These are phyloP conservation scores for Conticribra guillardii DNA, from an alignment of 108 stramenopile species.

Conservation along the genomic window DNA sequence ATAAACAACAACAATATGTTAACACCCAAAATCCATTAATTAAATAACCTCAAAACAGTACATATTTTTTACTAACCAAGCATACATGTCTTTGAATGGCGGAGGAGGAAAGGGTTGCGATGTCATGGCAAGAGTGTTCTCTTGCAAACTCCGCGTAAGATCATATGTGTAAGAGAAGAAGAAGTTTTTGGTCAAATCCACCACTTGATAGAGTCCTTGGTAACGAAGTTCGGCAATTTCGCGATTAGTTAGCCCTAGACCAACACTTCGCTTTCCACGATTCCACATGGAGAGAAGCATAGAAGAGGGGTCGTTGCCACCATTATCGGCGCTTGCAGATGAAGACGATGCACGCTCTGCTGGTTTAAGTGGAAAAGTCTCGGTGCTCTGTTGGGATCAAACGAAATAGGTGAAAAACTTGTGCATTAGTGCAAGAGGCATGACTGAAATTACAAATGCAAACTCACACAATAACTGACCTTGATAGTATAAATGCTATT, in stretches of 20 bases:
- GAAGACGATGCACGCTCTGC: conserved; percentile 55
- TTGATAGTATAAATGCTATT: conserved; percentile 97
- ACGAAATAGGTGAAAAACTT: neutral
- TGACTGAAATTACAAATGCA: neutral
- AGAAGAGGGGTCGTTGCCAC: conserved; percentile 69
- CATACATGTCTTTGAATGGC: conserved; percentile 94
- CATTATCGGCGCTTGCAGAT: conserved; percentile 26
- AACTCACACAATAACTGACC: conserved; percentile 19
- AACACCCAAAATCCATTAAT: neutral
- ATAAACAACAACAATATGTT: neutral
- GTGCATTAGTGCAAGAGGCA: neutral
- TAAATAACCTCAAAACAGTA: no score
- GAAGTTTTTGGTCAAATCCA: conserved; percentile 96
- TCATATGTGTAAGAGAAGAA: conserved; percentile 97
- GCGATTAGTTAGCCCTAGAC: conserved; percentile 77
- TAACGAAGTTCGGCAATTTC: conserved; percentile 93
- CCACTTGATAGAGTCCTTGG: conserved; percentile 94
- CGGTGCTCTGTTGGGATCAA: conserved; percentile 50
- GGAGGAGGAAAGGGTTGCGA: conserved; percentile 80
- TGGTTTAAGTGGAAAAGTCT: conserved; percentile 89
- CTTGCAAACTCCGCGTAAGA: conserved; percentile 91
- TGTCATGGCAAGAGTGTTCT: conserved; percentile 90
- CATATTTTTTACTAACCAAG: no score
- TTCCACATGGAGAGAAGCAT: conserved; percentile 92
- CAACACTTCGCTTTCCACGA: conserved; percentile 85